Base-by-base conservation (phyloP, 257 asterid species). In the Ilex aquifolium region DNA sequence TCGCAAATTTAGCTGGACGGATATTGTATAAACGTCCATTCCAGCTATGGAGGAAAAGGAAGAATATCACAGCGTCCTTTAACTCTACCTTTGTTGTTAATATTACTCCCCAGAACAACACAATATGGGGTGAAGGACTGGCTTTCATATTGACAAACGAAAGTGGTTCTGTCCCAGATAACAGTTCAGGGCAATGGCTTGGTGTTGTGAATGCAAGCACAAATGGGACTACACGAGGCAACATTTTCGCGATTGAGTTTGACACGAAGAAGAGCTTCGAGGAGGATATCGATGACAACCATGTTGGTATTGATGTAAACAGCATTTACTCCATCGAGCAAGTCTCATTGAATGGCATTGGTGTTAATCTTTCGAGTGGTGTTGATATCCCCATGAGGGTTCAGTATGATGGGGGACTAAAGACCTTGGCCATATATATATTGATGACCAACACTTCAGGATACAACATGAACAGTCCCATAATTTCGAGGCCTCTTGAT, bases 291-390 rank as follows among this genome's bases (percentile, higher is more conserved):
- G 67, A 69, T 56, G 40, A 56, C 9, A 69, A 69, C 44, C 73
- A 69, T 62, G 63, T 69, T 55, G 73, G 68, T 31, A 32, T 69
- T n/a, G 62, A 69, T 52, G 63, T 62, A 40, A 69, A 69, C 62
- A 62, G 73, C 40, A 16, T 62, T 31, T 40, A 31, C 4, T 62
- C 68, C 30, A 42, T 69, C 40, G 8, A 59, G 0, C 72, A 59
- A 51, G 65, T 30, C 15, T 29, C 72, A 6, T 49, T 67, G 52
- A 57, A 0, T 2, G 64, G 56, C 21, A 32, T 10, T 0, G 59
- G 59, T 52, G 55, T 67, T 14, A 67, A 67, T 21, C 61, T 67
- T 60, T 67, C 72, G 39, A 49, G 21, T 32, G 61, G 59, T 17
- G 10, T 40, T 30, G 59, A 67, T 59, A 57, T 67, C 32, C 51